Percentiles rank a stretch among this genome's conserved stretches.
Conservation (phyloP, 1,139 yeast genomes). For the Suzukiozyma palmioleophila region DNA sequence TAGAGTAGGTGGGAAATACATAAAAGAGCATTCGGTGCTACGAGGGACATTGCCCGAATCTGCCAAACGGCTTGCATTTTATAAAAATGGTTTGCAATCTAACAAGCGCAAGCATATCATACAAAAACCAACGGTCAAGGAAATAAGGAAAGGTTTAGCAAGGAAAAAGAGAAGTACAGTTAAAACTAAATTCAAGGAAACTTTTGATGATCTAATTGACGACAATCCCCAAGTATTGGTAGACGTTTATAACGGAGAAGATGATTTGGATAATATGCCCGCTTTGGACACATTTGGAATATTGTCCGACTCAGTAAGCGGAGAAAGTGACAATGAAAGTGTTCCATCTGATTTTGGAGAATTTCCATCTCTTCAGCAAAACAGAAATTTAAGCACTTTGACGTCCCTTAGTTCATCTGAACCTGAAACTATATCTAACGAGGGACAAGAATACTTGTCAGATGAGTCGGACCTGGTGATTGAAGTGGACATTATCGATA, state of each 20-base stretch:
- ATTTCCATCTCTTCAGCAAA: too few species aligned
- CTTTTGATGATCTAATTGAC: conserved; percentile 10
- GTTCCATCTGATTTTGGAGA: too few species aligned
- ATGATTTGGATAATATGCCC: neutral
- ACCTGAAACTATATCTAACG: neutral
- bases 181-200: conserved; percentile 4
- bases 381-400: too few species aligned
- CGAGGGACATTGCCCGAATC: conserved; percentile 40
- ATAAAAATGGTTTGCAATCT: conserved; percentile 11
- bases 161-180: conserved; percentile 14
- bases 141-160: conserved; percentile 35
- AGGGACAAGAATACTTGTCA: neutral
- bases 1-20: conserved; percentile 29
- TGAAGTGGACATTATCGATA: conserved; percentile 18
- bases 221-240: conserved; percentile 9
- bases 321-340: conserved; percentile 1
- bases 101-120: conserved; percentile 4
- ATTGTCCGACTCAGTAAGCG: neutral
- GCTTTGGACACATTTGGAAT: conserved; percentile 4
- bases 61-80: conserved; percentile 28
- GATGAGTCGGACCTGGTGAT: conserved; percentile 12
- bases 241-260: conserved; percentile 8
- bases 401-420: too few species aligned
- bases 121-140: conserved; percentile 8
- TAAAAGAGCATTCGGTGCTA: conserved; percentile 26